Base-by-base conservation (phyloP, 2,329 filamentous ascomycete species). In the Colletotrichum lentis region DNA sequence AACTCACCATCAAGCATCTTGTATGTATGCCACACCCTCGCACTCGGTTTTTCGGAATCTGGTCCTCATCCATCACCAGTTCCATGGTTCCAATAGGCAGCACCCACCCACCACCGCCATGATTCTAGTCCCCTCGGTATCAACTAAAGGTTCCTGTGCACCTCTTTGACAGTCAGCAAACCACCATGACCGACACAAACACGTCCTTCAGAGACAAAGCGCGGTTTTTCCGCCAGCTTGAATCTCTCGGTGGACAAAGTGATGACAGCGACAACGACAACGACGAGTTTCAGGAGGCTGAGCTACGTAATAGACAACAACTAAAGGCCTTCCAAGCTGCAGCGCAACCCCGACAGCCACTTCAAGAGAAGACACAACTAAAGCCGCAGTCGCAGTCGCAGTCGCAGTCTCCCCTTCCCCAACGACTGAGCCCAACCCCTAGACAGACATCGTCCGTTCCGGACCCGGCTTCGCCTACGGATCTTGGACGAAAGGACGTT, bases 211-310 rank as follows among this genome's bases (percentile, higher is more conserved):
- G 77, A 57, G 80, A 82, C 43, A 87, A 87, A 72, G 54, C 74
- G 24, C 80, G 77, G 0, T 84, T 83, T 69, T 87, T 86, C 70
- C 70, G 76, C n/a, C 74, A 75, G n/a, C 73, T 86, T 0, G 75
- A 78, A 16, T 72, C 74, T 1, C 73, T 78, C 18, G 60, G 70
- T 14, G 61, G 71, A n/a, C 67, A 39, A 12, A 53, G 70, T 41
- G 59, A 71, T 39, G 55, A 58, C 12, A 49, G 60, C 16, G 71
- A 76, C 12, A 49, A 64, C 16, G 71, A 76, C 1, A 73, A 79
- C 11, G 78, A 80, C 7, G 72, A 76, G 20, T 63, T 73, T 16
- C 72, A 76, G 3, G 72, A 74, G 10, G 60, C 37, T 16, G 62
- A 64, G 35, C 73, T 75, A 39, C 73, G 73, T 54, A 27, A 64